These are phyloP conservation scores for Hanseniaspora gamundiae DNA, from an alignment of 1,139 yeast genomes.

Conservation along the genomic window DNA sequence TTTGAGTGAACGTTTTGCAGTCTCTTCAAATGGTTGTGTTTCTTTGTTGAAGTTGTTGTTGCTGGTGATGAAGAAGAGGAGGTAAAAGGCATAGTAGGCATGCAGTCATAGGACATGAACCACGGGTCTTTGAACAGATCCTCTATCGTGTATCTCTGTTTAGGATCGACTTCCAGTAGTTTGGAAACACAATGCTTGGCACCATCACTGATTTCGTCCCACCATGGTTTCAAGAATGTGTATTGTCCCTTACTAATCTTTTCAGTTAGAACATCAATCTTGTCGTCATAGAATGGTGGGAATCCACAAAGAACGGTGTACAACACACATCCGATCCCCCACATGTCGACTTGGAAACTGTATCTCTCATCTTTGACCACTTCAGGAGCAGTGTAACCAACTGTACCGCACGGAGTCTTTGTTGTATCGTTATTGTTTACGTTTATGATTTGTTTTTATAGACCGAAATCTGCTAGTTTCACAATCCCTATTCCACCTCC, in stretches of 20 bases:
- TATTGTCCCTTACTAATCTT: conserved; percentile 78
- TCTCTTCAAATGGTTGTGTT: conserved; percentile 7
- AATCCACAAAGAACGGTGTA: conserved; percentile 88
- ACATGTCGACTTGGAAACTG: conserved; percentile 85
- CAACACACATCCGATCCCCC: conserved; percentile 91
- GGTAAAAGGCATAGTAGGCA: neutral
- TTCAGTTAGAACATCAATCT: conserved; percentile 64
- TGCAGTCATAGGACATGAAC: conserved; percentile 29
- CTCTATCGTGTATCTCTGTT: conserved; percentile 60
- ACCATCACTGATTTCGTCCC: conserved; percentile 80
- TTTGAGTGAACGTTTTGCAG: conserved; percentile 7
- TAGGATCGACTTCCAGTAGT: conserved; percentile 74
- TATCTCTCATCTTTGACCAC: conserved; percentile 78
- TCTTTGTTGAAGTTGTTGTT: conserved; percentile 5
- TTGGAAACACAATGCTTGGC: conserved; percentile 72
- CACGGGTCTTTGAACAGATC: conserved; percentile 80
- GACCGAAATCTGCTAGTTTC: conserved; percentile 86
- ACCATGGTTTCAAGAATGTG: conserved; percentile 84
- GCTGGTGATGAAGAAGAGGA: neutral
- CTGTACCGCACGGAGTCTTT: conserved; percentile 84
- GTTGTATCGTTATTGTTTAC: conserved; percentile 33
- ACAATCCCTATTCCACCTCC: conserved; percentile 84
- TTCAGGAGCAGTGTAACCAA: conserved; percentile 90
- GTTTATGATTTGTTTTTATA: conserved; percentile 69
- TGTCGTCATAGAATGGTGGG: conserved; percentile 92